phyloP scores from a whole-genome alignment of 108 stramenopile genomes.

The Skeletonema grethae region DNA sequence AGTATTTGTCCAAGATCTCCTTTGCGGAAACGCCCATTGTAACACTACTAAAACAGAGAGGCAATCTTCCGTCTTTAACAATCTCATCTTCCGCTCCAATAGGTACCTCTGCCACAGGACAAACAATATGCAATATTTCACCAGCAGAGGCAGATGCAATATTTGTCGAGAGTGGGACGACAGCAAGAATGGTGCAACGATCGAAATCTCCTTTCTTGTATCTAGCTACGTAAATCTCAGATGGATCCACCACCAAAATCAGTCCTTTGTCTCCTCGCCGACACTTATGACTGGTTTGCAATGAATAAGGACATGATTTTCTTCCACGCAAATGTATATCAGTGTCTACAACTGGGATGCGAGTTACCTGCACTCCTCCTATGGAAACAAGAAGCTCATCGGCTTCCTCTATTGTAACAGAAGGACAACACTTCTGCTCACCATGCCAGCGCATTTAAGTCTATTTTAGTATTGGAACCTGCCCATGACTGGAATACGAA shows the following conservation, averaged over 20 bases:
- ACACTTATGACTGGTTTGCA: slow-evolving; percentile 13
- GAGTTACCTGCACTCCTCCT: slow-evolving; percentile 54
- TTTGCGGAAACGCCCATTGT: slow-evolving; percentile 58
- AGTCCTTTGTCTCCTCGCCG: slow-evolving; percentile 3
- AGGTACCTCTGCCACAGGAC: slow-evolving; percentile 15
- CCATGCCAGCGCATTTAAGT: slow-evolving; percentile 23
- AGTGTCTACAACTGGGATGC: slow-evolving; percentile 39
- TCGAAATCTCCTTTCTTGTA: slow-evolving; percentile 34
- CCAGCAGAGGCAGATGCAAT: slow-evolving; percentile 43
- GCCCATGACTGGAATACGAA: no score
- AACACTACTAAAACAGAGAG: slow-evolving; percentile 60
- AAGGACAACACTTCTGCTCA: slow-evolving; percentile 29
- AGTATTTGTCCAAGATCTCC: slow-evolving; percentile 65
- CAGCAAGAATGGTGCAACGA: slow-evolving; percentile 55
- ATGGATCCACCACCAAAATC: slow-evolving; percentile 68
- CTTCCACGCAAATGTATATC: slow-evolving; percentile 75
- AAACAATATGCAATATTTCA: background rate
- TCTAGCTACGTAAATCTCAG: slow-evolving; percentile 64
- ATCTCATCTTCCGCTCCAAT: slow-evolving; percentile 30
- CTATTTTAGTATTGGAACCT: no score
- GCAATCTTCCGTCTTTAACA: slow-evolving; percentile 77
- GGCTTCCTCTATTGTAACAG: slow-evolving; percentile 51
- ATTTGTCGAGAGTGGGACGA: slow-evolving; percentile 57
- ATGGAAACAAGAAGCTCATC: slow-evolving; percentile 62
- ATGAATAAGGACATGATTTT: slow-evolving; percentile 60